Conservation (phyloP, 495 filamentous ascomycete genomes). For the Pseudomonodictys pantanalensis region DNA sequence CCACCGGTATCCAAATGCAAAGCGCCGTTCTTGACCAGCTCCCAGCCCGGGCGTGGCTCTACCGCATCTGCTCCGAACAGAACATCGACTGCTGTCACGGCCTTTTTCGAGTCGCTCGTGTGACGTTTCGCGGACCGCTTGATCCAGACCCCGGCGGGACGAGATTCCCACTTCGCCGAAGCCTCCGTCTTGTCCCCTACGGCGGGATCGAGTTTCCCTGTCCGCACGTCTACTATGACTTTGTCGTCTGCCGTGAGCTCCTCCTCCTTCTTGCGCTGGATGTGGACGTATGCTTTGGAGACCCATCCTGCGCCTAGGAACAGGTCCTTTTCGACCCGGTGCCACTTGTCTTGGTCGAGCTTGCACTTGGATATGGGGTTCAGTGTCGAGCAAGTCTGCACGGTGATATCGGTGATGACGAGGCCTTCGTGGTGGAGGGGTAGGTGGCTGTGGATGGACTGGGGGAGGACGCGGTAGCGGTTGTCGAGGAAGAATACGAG, state of each 20-base stretch:
- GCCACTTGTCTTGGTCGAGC: slow-evolving; percentile 73
- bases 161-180: slow-evolving; percentile 74
- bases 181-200: slow-evolving; percentile 55
- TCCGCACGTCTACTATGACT: slow-evolving; percentile 77
- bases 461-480: slow-evolving; percentile 54
- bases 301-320: slow-evolving; percentile 72
- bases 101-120: slow-evolving; percentile 71
- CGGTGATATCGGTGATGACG: slow-evolving; percentile 80
- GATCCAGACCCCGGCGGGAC: slow-evolving; percentile 81
- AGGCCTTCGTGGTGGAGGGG: slow-evolving; percentile 55
- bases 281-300: slow-evolving; percentile 76
- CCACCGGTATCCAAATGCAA: slow-evolving; percentile 62
- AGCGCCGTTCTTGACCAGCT: slow-evolving; percentile 61
- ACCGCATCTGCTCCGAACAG: slow-evolving; percentile 92
- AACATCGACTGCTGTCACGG: slow-evolving; percentile 82
- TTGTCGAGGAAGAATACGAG: slow-evolving; percentile 43
- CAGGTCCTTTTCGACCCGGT: slow-evolving; percentile 87
- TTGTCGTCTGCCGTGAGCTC: slow-evolving; percentile 72
- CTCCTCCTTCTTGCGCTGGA: slow-evolving; percentile 84
- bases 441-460: slow-evolving; percentile 51
- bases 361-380: slow-evolving; percentile 78
- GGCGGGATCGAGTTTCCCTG: slow-evolving; percentile 73
- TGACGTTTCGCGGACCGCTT: slow-evolving; percentile 72
- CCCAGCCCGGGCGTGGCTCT: slow-evolving; percentile 81
- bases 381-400: slow-evolving; percentile 69